A percentile compares a stretch with the other conserved stretches of the same genome.
These are phyloP conservation scores for Blakeslea trispora DNA, from an alignment of 371 early-diverging fungal genomes.

Conservation along the genomic window DNA sequence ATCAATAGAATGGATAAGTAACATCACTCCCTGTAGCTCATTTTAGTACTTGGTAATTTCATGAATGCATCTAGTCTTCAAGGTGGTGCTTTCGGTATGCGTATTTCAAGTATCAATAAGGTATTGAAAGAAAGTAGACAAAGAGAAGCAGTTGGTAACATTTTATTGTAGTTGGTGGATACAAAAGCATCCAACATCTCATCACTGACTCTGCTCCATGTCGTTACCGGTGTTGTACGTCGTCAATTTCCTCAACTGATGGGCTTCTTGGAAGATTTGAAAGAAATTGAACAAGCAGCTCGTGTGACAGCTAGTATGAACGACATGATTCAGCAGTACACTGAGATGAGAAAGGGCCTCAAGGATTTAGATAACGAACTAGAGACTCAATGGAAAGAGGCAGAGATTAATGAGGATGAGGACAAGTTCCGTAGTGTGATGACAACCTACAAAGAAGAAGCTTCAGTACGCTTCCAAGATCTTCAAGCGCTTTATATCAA, in stretches of 20 bases:
- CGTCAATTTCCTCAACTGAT: constrained; percentile 51
- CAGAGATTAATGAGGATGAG: constrained; percentile 32
- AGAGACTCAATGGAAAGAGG: constrained; percentile 34
- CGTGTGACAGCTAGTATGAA: constrained; percentile 38
- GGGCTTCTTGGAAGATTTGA: constrained; percentile 35
- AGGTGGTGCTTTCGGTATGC: constrained; percentile 59
- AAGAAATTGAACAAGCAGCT: constrained; percentile 34
- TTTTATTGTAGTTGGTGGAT: constrained; percentile 39
- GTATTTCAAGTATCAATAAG: constrained; percentile 48
- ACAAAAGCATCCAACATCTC: constrained; percentile 46
- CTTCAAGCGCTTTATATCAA: constrained; percentile 36
- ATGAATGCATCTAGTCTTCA: constrained; percentile 57
- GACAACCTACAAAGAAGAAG: constrained; percentile 25
- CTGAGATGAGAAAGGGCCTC: constrained; percentile 36
- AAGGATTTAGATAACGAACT: constrained; percentile 33
- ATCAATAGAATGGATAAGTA: constrained; percentile 33
- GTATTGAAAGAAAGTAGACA: constrained; percentile 19
- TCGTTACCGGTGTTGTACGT: constrained; percentile 38
- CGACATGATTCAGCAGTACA: constrained; percentile 43
- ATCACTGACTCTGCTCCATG: constrained; percentile 45
- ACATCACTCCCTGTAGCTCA: constrained; percentile 20
- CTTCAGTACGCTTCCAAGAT: constrained; percentile 27
- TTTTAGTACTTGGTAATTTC: constrained; percentile 57
- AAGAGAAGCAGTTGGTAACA: not conserved
- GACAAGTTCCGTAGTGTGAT: constrained; percentile 33